Evolutionary conservation across 2,329 filamentous ascomycete genomes (phyloP).

Genomic region (Fusarium redolens): DNA sequence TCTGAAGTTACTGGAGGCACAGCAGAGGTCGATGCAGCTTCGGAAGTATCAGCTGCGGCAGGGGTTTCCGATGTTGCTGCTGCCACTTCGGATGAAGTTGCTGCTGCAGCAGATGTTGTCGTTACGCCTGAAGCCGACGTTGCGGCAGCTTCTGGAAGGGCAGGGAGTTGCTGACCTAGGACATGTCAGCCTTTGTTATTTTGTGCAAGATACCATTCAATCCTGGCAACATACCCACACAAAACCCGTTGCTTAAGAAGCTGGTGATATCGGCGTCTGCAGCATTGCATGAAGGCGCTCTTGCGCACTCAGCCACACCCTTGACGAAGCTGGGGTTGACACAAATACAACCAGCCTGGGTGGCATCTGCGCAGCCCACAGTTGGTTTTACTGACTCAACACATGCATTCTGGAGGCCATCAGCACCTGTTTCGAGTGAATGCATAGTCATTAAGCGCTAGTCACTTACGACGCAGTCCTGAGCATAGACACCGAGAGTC

Average conservation of each 20-base stretch:
- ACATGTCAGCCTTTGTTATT: constrained; percentile 9
- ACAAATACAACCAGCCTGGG: constrained; percentile 56
- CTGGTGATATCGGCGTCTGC: constrained; percentile 34
- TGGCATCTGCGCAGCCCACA: constrained; percentile 43
- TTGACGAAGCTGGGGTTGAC: constrained; percentile 47
- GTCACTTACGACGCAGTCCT: constrained; percentile 49
- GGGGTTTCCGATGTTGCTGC: constrained; percentile 17
- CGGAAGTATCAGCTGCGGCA: constrained; percentile 11
- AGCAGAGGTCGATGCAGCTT: constrained; percentile 8
- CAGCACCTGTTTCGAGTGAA: constrained; percentile 13
- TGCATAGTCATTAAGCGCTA: background rate
- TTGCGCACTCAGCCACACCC: constrained; percentile 57
- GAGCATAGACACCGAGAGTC: constrained; percentile 41
- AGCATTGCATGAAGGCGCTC: constrained; percentile 39
- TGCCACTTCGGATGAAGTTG: constrained; percentile 11
- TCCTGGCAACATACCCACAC: constrained; percentile 34
- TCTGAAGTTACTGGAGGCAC: constrained; percentile 11
- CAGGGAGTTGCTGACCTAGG: constrained; percentile 25
- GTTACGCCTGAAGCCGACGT: constrained; percentile 13
- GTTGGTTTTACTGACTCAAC: constrained; percentile 19
- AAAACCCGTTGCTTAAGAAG: constrained; percentile 37
- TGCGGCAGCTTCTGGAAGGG: constrained; percentile 14
- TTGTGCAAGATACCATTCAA: background rate
- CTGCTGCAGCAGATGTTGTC: constrained; percentile 12
- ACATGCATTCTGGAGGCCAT: constrained; percentile 30